Evolutionary conservation across 2,329 filamentous ascomycete genomes (phyloP), one percentile per base, ranked within the genome.

Genomic region (Ceratocystiopsis brevicomis): DNA sequence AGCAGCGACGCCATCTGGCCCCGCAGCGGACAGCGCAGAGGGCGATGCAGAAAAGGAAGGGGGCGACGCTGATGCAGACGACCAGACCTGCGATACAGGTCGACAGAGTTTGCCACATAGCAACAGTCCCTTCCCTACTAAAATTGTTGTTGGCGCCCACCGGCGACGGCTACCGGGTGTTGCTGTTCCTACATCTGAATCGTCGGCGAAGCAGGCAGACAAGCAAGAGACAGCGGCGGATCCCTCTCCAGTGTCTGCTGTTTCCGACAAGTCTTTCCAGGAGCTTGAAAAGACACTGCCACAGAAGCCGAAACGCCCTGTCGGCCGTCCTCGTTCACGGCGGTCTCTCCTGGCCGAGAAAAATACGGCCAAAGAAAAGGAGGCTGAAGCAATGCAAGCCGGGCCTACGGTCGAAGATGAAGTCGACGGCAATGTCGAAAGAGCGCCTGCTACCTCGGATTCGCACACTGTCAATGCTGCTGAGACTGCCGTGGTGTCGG

Each of bases 41-140:
- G 52, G 51, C 41, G 53, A 54, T 37, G 52, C 50, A 9, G 49
- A 53, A 48, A 19, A 39, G 47, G 34, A 39, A 3, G 41, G 12
- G 2, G 25, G 15, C 33, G 32, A 33, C 14, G 32, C 18, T 6
- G 38, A 38, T 10, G 44, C 25, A n/a, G 12, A 39, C 11, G 12
- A 30, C 35, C 12, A 32, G 19, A 14, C 6, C 25, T 2, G n/a
- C 10, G 15, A 16, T 15, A 10, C 25, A 9, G 10, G 5, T 30
- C 25, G 8, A 2, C 25, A 30, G 10, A 10, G 8, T 9, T 11
- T 30, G 25, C 25, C 4, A 30, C 25, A 6, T 2, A 30, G 25
- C 25, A 30, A 9, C 25, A 30, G 25, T 9, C 6, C 25, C 10
- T 9, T 30, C 10, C 25, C 25, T 8, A 30, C 25, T 6, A 30